Evolutionary conservation across 805 yeast genomes (phyloP).

Genomic region (Tetrapisispora namnaoensis): DNA sequence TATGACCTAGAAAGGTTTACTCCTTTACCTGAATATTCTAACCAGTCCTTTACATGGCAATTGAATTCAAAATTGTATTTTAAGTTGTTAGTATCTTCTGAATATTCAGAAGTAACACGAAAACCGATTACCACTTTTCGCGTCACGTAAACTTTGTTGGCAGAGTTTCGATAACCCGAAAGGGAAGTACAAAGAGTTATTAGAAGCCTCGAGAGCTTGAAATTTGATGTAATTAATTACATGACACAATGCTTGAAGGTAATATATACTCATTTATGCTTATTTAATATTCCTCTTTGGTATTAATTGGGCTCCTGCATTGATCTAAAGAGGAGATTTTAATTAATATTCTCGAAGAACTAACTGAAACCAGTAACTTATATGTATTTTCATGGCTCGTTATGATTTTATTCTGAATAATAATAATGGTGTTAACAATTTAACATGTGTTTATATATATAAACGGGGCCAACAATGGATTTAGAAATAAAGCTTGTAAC

Average conservation of each 20-base stretch:
- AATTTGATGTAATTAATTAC: slow-evolving; percentile 1
- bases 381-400: too few species aligned
- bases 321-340: neutral
- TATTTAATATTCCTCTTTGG: neutral
- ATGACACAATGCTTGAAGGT: neutral
- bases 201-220: neutral
- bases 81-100: neutral
- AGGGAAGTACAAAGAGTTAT: neutral
- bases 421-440: too few species aligned
- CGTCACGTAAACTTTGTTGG: neutral
- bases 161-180: neutral
- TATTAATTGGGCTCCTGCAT: neutral
- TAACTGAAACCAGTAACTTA: too few species aligned
- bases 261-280: neutral
- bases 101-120: neutral
- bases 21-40: too few species aligned
- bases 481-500: too few species aligned
- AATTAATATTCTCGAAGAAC: too few species aligned
- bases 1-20: too few species aligned
- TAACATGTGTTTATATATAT: neutral
- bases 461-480: too few species aligned
- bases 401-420: too few species aligned
- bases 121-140: neutral
- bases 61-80: neutral
- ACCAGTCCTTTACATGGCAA: neutral